Base-by-base conservation (phyloP, 2,329 filamentous ascomycete species). In the Colletotrichum melonis region DNA sequence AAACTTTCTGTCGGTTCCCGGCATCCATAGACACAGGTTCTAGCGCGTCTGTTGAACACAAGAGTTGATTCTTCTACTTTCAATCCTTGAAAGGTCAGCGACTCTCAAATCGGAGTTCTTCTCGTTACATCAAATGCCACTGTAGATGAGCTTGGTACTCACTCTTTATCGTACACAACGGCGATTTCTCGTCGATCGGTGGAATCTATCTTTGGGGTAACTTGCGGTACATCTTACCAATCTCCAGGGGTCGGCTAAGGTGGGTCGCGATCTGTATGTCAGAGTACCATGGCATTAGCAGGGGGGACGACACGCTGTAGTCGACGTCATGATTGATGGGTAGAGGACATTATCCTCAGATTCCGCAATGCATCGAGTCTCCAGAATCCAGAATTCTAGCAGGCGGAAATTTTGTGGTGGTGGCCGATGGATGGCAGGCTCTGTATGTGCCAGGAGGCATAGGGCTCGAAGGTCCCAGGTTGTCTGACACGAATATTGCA, bases 261-360 rank as follows among this genome's bases (percentile, higher is more conserved):
- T 24, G 26, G 35, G 60, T 26, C 26, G 14, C 28, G 12, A 14
- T 57, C 72, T 74, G 72, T 67, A 63, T 72, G 72, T 74, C 68
- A 74, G 68, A 66, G 72, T 74, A 63, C 12, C 68, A 74, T 63
- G 63, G 35, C 67, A 72, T 58, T 64, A 72, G 69, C 59, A 63
- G 38, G 30, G 30, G 28, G 42, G 63, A 14, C 59, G 35, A 73
- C 30, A 30, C 30, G 24, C 46, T 35, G 60, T 8, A 22, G 26
- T 35, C 67, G 46, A 72, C 66, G 42, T 74, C 64, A 42, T 66
- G 74, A 58, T 60, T 57, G 35, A 35, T 59, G 16, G 60, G 24
- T 9, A 22, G 54, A 56, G 59, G 24, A 30, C 16, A 16, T 38
- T n/a, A n/a, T 9, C 28, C 49, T 28, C 26, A 35, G n/a, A 30